Base-by-base conservation (phyloP, 768 basidiomycete species). In the Exidia glandulosa region DNA sequence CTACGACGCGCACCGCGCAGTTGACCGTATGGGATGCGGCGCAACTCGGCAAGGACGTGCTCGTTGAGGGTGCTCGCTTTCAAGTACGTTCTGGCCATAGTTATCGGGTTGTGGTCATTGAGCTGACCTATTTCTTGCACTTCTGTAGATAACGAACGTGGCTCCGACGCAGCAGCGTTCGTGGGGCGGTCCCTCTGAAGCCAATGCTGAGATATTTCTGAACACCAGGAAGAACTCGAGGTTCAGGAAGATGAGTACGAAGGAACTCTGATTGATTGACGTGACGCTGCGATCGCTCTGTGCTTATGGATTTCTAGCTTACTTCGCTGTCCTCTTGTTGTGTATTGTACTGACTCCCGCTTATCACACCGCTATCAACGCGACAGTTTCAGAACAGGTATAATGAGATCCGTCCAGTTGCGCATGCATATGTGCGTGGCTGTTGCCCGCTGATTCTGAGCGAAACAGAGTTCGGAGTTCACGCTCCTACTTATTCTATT, bases 11-110 rank as follows among this genome's bases (percentile, higher is more conserved):
- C 56, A 76, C 73, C 1, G 93, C 85, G 0, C 88, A 90, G 68
- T 64, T 97, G 58, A 94, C 87, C 0, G 79, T 94, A 3, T 94
- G 90, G 90, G 90, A 94, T 66, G 85, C 81, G 2, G 72, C 81
- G 3, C 74, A 73, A 13, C 61, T 87, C 85, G 66, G 90, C 90
- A 60, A 64, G 83, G 71, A 16, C 1, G 3, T 37, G 32, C 34
- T 29, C 3, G 48, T 30, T 58, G 13, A 41, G 45, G 30, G 27
- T 0, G 64, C 65, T 29, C 50, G 62, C 52, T 2, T 57, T 60
- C 32, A 60, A 57, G 57, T 60, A 55, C 6, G 57, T n/a, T 33
- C 37, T 52, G 32, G n/a, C n/a, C n/a, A n/a, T n/a, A n/a, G n/a
- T n/a, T n/a, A n/a, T n/a, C n/a, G n/a, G n/a, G n/a, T 29, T 60